These are phyloP conservation scores for Lenwebbia sp. DNA, from an alignment of 345 rosid species.

Conservation along the genomic window DNA sequence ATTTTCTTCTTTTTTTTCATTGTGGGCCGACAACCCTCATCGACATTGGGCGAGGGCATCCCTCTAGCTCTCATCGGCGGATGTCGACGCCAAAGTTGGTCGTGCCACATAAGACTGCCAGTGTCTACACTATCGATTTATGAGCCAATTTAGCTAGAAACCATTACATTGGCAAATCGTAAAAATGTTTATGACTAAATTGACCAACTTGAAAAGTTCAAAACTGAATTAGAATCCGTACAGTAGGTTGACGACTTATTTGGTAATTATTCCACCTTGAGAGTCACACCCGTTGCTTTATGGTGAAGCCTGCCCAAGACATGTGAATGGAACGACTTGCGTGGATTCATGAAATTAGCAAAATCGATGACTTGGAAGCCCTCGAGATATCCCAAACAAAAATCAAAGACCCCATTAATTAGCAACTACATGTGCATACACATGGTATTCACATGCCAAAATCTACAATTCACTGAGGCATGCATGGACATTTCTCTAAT, in stretches of 20 bases:
- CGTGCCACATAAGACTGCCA: not conserved
- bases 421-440: not conserved
- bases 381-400: not conserved
- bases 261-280: not conserved
- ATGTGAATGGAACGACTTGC: not conserved
- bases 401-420: not conserved
- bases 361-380: not conserved
- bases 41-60: not conserved
- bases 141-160: not conserved
- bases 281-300: not conserved
- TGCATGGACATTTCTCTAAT: not conserved
- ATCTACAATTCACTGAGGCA: not conserved
- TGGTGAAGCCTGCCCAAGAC: not conserved
- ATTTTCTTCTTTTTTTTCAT: not conserved
- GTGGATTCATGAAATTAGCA: not conserved
- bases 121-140: not conserved
- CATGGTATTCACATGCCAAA: not conserved
- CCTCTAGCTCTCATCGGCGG: not conserved
- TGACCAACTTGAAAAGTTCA: not conserved
- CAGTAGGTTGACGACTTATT: too few species aligned
- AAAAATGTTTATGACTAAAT: not conserved
- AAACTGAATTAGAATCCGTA: accelerated
- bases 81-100: accelerated
- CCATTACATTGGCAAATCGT: not conserved
- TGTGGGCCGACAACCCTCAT: not conserved